Base-by-base conservation (phyloP, 2,329 filamentous ascomycete genomes). In the Pestalotiopsis sp. region DNA sequence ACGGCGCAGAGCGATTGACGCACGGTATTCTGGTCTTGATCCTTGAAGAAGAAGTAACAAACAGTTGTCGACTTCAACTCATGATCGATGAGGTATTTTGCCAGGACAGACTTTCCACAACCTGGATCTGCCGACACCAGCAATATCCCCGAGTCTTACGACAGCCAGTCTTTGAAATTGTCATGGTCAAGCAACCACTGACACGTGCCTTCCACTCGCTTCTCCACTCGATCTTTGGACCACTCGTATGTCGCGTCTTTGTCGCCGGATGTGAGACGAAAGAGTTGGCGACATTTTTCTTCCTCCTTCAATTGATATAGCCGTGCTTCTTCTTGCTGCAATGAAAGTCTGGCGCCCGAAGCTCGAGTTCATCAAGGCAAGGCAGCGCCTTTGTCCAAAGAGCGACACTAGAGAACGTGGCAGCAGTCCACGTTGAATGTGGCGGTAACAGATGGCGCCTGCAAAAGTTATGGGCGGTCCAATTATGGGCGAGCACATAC, bases 31-130 rank as follows among this genome's bases (percentile, higher is more conserved):
- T 83, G 81, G 52, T 78, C 75, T 66, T 78, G 69, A 41, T 81
- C 78, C 68, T 82, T 82, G 72, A 84, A 84, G 68, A 84, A 84
- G 68, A 82, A 84, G 73, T 83, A 84, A 70, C 80, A 82, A 2
- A 81, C 74, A 0, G 74, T 76, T 66, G 70, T 60, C 2, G 68
- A 60, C 4, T 20, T 17, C 1, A 81, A 69, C 6, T 56, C 66
- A 5, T 74, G 40, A 57, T 80, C 75, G 20, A 80, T 70, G 0
- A 82, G 74, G 59, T 76, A 77, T 58, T 74, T 78, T 9, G 80
- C 76, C 45, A 83, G 64, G 36, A 78, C 79, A 0, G 80, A 82
- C 69, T 82, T 82, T 2, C 80, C 79, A 64, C 78, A 83, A 0
- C 80, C 80, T 27, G 80, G 80, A 69, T 82, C 80, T 2, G 78